Base-by-base conservation (phyloP, 192 early-diverging fungal genomes). In the Entrophospora sp. region DNA sequence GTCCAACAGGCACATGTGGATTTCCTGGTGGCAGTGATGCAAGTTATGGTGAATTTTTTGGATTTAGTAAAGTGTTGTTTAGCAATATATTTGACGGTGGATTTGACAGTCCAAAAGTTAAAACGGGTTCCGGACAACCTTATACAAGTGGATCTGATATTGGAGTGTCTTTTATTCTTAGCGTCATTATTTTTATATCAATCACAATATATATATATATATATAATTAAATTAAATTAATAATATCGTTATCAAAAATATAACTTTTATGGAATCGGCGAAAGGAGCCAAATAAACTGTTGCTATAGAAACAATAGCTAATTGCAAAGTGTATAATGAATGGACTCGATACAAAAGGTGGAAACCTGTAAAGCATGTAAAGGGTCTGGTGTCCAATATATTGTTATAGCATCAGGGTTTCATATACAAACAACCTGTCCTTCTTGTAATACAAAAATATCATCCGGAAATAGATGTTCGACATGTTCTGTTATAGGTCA, bases 261-360 rank as follows among this genome's bases (percentile, higher is more conserved):
- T 98, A 10, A 51, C 85, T 10, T 98, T 95, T 66, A 95, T 95
- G 92, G 91, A 95, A 30, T 92, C 95, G 1, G 88, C 87, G 6
- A 87, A 87, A 43, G 96, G 96, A 25, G 55, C 83, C 1, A 80
- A 77, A 53, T 89, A 86, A 63, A 65, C 68, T 8, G 74, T 97
- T 30, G 79, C 75, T 22, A 84, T 91, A 25, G 78, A 85, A 43
- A 75, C 81, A 6, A 78, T 96, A 32, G 72, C 80, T 1, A 76
- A 79, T 34, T 99, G 96, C 73, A 73, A 81, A 25, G 79, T 85
- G 1, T 99, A 95, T 67, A 68, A 75, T n/a, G n/a, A n/a, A n/a
- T 46, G 96, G 95, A 2, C 73, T 62, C 42, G 96, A 95, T 20
- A 73, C 91, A 5, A 92, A 92, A 70, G 76, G 71, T 34, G 93